Percentiles rank a stretch among this genome's conserved stretches.
Conservation (phyloP, 129 eudicot species). For the sunflower (Helianthus annuus) region HanXRQr2.0-SUNRISE NC_035440.2:47822319-47822818, state of each 20-base stretch:
- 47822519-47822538: too few relatives aligned
- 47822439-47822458: too few relatives aligned
- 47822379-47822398: too few relatives aligned
- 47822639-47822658: conserved; percentile 21
- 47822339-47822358: too few relatives aligned
- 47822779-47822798: conserved; percentile 22
- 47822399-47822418: too few relatives aligned
- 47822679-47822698: conserved; percentile 7
- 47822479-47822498: too few relatives aligned
- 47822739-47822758: conserved; percentile 31
- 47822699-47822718: conserved; percentile 22
- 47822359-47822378: too few relatives aligned
- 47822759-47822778: conserved; percentile 24
- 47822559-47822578: not conserved
- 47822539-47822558: not conserved
- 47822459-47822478: too few relatives aligned
- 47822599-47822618: not conserved
- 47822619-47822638: conserved; percentile 13
- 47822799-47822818: conserved; percentile 69
- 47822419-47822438: too few relatives aligned
- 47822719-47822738: conserved; percentile 30
- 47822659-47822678: conserved; percentile 15
- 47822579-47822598: not conserved
- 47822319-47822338: too few relatives aligned
- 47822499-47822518: too few relatives aligned